Conservation (phyloP, 495 filamentous ascomycete species). For the Penicillium egyptiacum region DNA sequence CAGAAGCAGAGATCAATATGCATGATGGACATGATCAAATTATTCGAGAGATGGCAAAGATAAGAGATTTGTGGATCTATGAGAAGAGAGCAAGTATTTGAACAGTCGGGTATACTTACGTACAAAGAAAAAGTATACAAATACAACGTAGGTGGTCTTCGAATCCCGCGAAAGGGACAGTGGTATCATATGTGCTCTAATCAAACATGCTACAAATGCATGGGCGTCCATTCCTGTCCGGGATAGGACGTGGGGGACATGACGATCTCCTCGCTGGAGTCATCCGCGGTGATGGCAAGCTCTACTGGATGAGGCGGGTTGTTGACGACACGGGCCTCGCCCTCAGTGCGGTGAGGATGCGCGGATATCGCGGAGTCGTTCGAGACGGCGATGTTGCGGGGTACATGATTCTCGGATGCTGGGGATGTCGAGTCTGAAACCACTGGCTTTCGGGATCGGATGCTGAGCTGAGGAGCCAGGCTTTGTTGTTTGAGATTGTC, state of each 20-base stretch:
- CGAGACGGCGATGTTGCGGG: constrained; percentile 16
- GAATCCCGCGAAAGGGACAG: constrained; percentile 15
- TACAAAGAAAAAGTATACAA: neutral
- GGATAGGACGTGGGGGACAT: constrained; percentile 82
- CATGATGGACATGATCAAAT: neutral
- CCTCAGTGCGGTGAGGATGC: constrained; percentile 29
- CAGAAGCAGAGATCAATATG: neutral
- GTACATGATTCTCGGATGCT: neutral
- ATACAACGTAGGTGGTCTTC: neutral
- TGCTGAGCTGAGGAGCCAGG: constrained; percentile 4
- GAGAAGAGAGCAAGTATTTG: neutral
- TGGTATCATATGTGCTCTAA: constrained; percentile 20
- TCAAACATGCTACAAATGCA: constrained; percentile 22
- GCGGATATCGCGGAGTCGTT: constrained; percentile 11
- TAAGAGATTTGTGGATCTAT: neutral
- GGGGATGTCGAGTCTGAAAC: neutral
- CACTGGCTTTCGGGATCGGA: constrained; percentile 14
- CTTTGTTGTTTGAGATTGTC: neutral
- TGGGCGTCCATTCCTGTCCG: constrained; percentile 78
- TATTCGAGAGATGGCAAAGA: neutral
- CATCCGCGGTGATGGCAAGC: constrained; percentile 45
- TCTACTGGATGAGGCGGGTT: constrained; percentile 34
- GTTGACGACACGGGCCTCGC: constrained; percentile 25
- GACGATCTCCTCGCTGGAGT: constrained; percentile 54
- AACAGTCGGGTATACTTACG: neutral